Evolutionary conservation across 108 stramenopile genomes (phyloP).

Genomic region (Nitzschia sp.): DNA sequence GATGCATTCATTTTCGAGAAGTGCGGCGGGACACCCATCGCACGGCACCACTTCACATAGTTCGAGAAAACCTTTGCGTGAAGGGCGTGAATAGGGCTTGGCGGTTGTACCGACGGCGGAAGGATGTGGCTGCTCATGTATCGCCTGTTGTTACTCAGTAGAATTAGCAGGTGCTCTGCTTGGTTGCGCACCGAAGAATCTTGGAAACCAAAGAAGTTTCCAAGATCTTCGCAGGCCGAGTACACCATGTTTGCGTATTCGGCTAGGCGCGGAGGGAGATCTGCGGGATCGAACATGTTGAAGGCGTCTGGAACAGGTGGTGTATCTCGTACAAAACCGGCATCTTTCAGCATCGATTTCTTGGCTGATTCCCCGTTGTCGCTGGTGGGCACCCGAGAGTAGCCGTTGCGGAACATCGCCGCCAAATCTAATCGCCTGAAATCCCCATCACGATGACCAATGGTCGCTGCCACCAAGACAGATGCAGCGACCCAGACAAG

Average conservation of each 20-base stretch:
- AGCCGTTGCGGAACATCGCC: conserved; percentile 12
- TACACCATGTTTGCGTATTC: conserved; percentile 94
- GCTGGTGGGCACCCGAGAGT: conserved; percentile 20
- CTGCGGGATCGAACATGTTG: conserved; percentile 92
- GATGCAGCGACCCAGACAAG: conserved; percentile 65
- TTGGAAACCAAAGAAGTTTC: conserved; percentile 93
- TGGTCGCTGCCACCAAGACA: conserved; percentile 49
- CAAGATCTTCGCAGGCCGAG: conserved; percentile 90
- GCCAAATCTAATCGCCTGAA: conserved; percentile 20
- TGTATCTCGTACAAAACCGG: conserved; percentile 22
- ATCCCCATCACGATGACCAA: conserved; percentile 62
- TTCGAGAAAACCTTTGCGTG: conserved; percentile 97
- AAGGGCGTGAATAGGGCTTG: conserved; percentile 88
- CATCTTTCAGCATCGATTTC: conserved; percentile 11
- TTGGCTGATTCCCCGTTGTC: conserved; percentile 31
- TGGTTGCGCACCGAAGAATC: conserved; percentile 93
- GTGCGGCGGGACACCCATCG: conserved; percentile 85
- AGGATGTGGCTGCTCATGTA: conserved; percentile 90
- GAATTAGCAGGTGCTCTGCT: conserved; percentile 93
- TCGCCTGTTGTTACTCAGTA: conserved; percentile 94
- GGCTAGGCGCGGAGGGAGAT: conserved; percentile 86
- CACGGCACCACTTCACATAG: conserved; percentile 96
- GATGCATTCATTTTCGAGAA: conserved; percentile 84
- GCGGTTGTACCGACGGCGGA: conserved; percentile 78
- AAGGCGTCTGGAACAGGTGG: conserved; percentile 53